A percentile compares a stretch with the other conserved stretches of the same genome.
phyloP scores from a whole-genome alignment of 2,329 filamentous ascomycete genomes.

The Aspergillus sp. region DNA sequence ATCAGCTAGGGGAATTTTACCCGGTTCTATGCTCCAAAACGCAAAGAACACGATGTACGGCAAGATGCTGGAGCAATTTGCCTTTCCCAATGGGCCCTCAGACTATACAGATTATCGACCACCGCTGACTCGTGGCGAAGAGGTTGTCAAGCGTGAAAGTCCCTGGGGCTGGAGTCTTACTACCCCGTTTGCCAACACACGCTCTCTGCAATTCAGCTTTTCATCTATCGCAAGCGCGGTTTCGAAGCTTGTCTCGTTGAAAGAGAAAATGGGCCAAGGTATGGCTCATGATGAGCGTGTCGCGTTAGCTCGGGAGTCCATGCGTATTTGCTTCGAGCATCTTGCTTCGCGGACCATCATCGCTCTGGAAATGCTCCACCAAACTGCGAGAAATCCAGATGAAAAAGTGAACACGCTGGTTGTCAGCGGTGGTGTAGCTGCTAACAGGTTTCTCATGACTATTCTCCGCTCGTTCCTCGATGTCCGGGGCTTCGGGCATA shows the following conservation, averaged over 20 bases:
- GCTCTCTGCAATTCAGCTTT: slow-evolving; percentile 62
- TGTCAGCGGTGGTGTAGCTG: slow-evolving; percentile 82
- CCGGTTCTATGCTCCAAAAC: slow-evolving; percentile 46
- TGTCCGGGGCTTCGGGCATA: slow-evolving; percentile 53
- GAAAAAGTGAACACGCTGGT: slow-evolving; percentile 56
- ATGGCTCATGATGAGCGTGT: slow-evolving; percentile 55
- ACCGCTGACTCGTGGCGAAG: slow-evolving; percentile 50
- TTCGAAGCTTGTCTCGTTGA: slow-evolving; percentile 46
- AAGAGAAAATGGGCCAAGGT: slow-evolving; percentile 18
- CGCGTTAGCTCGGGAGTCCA: slow-evolving; percentile 61
- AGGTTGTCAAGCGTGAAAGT: slow-evolving; percentile 44
- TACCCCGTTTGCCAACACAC: slow-evolving; percentile 56
- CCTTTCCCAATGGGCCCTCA: slow-evolving; percentile 49
- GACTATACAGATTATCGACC: slow-evolving; percentile 48
- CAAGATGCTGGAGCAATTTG: slow-evolving; percentile 67
- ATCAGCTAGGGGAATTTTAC: slow-evolving; percentile 67
- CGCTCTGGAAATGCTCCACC: slow-evolving; percentile 46
- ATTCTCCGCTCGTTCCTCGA: slow-evolving; percentile 56
- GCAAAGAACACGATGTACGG: slow-evolving; percentile 68
- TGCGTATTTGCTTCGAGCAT: slow-evolving; percentile 82
- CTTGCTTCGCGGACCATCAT: slow-evolving; percentile 66
- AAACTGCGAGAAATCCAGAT: slow-evolving; percentile 4
- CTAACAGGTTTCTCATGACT: slow-evolving; percentile 68
- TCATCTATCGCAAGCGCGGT: slow-evolving; percentile 61
- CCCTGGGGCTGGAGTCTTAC: slow-evolving; percentile 61